Evolutionary conservation across 2,329 filamentous ascomycete genomes (phyloP).

Genomic region (Trichoderma semiorbis): DNA sequence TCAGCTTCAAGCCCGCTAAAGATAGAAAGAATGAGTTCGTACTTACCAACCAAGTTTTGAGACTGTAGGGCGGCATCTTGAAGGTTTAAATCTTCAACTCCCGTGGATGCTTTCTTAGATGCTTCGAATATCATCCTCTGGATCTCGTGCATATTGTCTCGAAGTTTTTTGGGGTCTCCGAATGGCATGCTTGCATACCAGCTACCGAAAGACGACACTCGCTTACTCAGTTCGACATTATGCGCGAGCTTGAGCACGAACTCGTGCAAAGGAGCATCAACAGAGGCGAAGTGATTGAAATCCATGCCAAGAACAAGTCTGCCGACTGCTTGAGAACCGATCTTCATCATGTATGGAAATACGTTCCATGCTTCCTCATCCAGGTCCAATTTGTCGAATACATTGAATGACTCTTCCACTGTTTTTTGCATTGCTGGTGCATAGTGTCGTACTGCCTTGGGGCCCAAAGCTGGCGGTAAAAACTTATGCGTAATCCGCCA

Average conservation of each 20-base stretch:
- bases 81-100: slow-evolving; percentile 38
- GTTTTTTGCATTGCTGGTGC: slow-evolving; percentile 56
- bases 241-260: slow-evolving; percentile 51
- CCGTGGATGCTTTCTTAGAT: slow-evolving; percentile 36
- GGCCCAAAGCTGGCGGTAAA: slow-evolving; percentile 54
- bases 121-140: slow-evolving; percentile 36
- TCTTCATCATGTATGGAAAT: slow-evolving; percentile 49
- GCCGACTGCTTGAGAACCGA: slow-evolving; percentile 45
- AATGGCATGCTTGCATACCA: slow-evolving; percentile 58
- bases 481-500: slow-evolving; percentile 59
- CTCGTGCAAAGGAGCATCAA: slow-evolving; percentile 47
- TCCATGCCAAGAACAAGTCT: slow-evolving; percentile 45
- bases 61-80: slow-evolving; percentile 50
- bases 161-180: slow-evolving; percentile 49
- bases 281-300: slow-evolving; percentile 41
- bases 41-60: slow-evolving; percentile 34
- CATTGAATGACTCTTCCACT: slow-evolving; percentile 47
- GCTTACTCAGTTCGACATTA: slow-evolving; percentile 53
- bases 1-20: neutral
- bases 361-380: slow-evolving; percentile 46
- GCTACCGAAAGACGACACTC: slow-evolving; percentile 42
- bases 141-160: slow-evolving; percentile 32
- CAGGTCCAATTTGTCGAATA: slow-evolving; percentile 50
- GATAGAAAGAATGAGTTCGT: neutral
- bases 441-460: slow-evolving; percentile 60